Conservation (phyloP, 495 filamentous ascomycete species). For the Pseudomonodictys pantanalensis region DNA sequence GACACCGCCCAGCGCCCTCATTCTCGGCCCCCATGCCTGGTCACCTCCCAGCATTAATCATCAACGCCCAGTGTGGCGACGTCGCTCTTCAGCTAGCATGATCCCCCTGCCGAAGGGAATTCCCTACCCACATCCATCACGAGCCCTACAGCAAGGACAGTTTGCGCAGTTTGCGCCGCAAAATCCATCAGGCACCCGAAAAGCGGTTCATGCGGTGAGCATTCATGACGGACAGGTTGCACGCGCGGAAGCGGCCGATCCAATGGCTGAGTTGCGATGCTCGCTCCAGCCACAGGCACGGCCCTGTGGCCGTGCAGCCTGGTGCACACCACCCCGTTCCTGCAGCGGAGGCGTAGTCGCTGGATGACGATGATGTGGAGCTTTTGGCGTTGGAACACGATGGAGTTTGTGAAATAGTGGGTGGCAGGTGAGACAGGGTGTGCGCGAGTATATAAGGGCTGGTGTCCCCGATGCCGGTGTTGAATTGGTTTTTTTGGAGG, state of each 20-base stretch:
- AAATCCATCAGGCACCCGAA: background rate
- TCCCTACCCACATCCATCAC: slow-evolving; percentile 10
- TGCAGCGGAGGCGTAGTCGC: background rate
- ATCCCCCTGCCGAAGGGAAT: slow-evolving; percentile 7
- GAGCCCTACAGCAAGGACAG: background rate
- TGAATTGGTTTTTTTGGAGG: too few species aligned
- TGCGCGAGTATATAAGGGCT: too few species aligned
- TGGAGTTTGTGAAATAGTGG: background rate
- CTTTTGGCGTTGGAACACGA: background rate
- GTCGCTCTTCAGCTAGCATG: slow-evolving; percentile 16
- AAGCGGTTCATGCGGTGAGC: background rate
- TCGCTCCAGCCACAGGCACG: background rate
- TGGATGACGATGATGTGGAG: background rate
- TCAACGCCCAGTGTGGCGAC: slow-evolving; percentile 18
- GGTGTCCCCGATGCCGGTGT: too few species aligned
- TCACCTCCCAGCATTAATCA: background rate
- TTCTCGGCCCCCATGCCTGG: slow-evolving; percentile 3
- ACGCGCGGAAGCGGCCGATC: slow-evolving; percentile 7
- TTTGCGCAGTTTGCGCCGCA: slow-evolving; percentile 4
- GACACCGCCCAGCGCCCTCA: background rate
- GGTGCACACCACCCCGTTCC: background rate
- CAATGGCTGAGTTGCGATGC: background rate
- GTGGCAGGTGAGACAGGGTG: too few species aligned
- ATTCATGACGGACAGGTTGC: too few species aligned
- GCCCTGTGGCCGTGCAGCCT: background rate